Evolutionary conservation across 257 asterid genomes (phyloP), one percentile per base, ranked within the genome.

Genomic region (Echium plantagineum): DNA sequence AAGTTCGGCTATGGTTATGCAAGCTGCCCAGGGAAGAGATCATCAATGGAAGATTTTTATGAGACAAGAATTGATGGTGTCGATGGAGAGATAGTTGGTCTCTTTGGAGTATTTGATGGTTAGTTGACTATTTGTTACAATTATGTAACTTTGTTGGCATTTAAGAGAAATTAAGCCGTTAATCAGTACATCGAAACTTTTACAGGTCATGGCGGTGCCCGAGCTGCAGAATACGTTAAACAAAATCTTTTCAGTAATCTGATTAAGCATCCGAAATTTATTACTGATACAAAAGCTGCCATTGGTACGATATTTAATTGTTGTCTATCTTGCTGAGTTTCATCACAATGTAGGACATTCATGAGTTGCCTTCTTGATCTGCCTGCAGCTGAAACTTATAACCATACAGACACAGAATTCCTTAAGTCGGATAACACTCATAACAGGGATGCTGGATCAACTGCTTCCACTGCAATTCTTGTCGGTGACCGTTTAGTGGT

Each of bases 71-170:
- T 91, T 66, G 97, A 91, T 74, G 87, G 97, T n/a, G 95, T 91
- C 55, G 97, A 83, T 70, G 97, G 97, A 59, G 87, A 84, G 81
- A 74, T 91, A 48, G 89, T 91, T 71, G 98, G 98, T 74, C 97
- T 91, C 78, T 91, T 91, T 61, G 98, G 98, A 65, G 98, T 91
- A 63, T 91, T 88, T 69, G 96, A 91, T 77, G 98, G 98, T 91
- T 58, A 26, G 54, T 4, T 42, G 2, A 42, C 16, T 42, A 42
- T 42, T 13, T 42, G 17, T 42, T 42, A 5, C 15, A 10, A 42
- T 42, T 13, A 10, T 42, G 49, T 42, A 10, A 10, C 16, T 42
- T 42, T 42, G 49, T 42, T 42, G 16, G 17, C 12, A 42, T 42
- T 42, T 42, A 42, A 42, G 17, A 42, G 13, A 15, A 42, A 38